Base-by-base conservation (phyloP, 2,329 filamentous ascomycete genomes). In the Exophiala phaeomuriformis region DNA sequence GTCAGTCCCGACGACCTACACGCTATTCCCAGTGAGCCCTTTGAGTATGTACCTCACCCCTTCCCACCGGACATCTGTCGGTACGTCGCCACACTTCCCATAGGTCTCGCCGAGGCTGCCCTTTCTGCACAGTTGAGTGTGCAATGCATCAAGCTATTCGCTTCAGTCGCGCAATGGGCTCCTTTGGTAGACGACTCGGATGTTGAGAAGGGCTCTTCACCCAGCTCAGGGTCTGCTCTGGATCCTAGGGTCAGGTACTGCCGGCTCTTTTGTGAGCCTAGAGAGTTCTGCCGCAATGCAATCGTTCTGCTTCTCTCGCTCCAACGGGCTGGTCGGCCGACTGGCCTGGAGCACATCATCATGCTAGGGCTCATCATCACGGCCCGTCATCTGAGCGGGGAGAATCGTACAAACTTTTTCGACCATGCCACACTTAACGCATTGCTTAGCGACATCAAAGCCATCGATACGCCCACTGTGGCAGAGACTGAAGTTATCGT, bases 391-490 rank as follows among this genome's bases (percentile, higher is more conserved):
- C 41, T 58, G 12, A 58, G 56, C 27, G 52, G 51, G 33, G 49
- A 58, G 47, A 55, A 58, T 29, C 56, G 52, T 9, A 58, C 56
- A 5, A 53, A 50, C 36, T 41, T 58, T 39, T 56, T 58, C 41
- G 56, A 58, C 50, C 42, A 45, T n/a, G 30, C 49, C 10, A 52
- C 51, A 7, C 50, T 58, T 19, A 39, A 39, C 4, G 43, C 47
- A 0, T 32, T 58, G 32, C 45, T 51, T 6, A 50, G 31, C 41
- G 51, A 47, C 29, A 40, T 53, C 12, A 58, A 53, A 47, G 47
- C 42, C n/a, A 53, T 58, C 32, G 53, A 53, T n/a, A 49, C 44
- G 10, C 50, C 53, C 1, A 51, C 43, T 6, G 40, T 56, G 5
- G 28, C 47, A 9, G 56, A 58, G 27, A 51, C 47, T 12, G 56